A percentile compares a stretch with the other conserved stretches of the same genome.
phyloP scores from a whole-genome alignment of 805 yeast species.

The Myxozyma sirexii region DNA sequence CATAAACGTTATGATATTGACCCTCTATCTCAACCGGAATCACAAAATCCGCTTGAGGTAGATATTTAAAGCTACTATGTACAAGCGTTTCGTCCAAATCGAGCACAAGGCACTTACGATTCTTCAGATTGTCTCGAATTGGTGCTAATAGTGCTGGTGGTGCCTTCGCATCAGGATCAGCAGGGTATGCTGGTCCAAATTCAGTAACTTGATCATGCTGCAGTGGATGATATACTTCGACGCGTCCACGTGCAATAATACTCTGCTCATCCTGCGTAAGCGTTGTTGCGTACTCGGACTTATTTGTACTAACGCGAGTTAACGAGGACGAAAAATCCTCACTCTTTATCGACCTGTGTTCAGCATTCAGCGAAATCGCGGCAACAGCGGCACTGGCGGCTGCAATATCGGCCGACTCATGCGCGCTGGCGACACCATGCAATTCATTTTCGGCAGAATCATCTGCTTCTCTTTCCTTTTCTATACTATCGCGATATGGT shows the following conservation, averaged over 20 bases:
- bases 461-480: neutral
- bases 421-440: constrained; percentile 1
- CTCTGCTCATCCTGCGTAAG: constrained; percentile 19
- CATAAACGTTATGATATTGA: constrained; percentile 91
- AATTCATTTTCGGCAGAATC: constrained; percentile 1
- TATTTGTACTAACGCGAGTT: neutral
- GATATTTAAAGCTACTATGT: constrained; percentile 89
- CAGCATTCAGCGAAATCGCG: neutral
- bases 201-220: constrained; percentile 33
- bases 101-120: constrained; percentile 81
- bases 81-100: constrained; percentile 97
- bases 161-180: neutral
- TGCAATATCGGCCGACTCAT: neutral
- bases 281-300: neutral
- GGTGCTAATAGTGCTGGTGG: constrained; percentile 55
- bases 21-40: constrained; percentile 96
- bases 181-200: constrained; percentile 15
- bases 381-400: constrained; percentile 10
- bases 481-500: constrained; percentile 12
- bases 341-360: neutral
- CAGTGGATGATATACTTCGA: constrained; percentile 27
- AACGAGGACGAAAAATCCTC: neutral
- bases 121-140: constrained; percentile 52
- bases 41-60: constrained; percentile 92
- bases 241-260: constrained; percentile 27